Percentiles rank a stretch among this genome's conserved stretches.
Evolutionary conservation across 768 basidiomycete genomes (phyloP).

Genomic region (Tulasnella sp.): DNA sequence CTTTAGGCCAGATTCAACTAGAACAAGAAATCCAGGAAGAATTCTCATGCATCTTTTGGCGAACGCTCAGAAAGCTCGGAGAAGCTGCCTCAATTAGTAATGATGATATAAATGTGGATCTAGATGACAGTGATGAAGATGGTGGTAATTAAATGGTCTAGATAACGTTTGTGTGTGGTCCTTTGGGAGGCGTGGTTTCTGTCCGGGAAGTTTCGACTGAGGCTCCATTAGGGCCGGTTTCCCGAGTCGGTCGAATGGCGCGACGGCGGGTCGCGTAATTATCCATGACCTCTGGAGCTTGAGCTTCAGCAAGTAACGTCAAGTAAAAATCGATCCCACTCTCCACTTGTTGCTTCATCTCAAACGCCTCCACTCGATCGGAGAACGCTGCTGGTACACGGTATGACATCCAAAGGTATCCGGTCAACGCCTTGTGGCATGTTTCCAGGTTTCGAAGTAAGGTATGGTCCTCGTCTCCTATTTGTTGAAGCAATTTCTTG

Average conservation of each 20-base stretch:
- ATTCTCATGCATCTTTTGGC: conserved; percentile 21
- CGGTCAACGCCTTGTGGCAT: conserved; percentile 67
- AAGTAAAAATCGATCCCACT: conserved; percentile 61
- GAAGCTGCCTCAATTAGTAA: background rate
- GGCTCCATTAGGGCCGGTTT: background rate
- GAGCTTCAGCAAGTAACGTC: conserved; percentile 1
- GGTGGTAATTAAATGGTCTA: conserved; percentile 4
- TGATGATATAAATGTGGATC: background rate
- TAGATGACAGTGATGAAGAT: conserved; percentile 2
- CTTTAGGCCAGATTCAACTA: conserved; percentile 1
- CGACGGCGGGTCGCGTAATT: background rate
- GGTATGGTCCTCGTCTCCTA: conserved; percentile 29
- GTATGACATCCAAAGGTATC: conserved; percentile 82
- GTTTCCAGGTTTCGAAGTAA: conserved; percentile 54
- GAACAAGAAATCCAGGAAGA: conserved; percentile 9
- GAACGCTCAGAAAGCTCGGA: conserved; percentile 9
- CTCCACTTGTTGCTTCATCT: conserved; percentile 62
- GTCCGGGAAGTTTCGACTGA: background rate
- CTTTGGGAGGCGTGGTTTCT: background rate
- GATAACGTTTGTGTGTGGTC: background rate
- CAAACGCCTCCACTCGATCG: conserved; percentile 47
- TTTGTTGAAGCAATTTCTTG: conserved; percentile 16
- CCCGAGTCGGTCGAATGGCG: background rate
- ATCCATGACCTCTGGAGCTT: background rate
- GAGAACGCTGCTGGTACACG: conserved; percentile 66